Evolutionary conservation across 228 moss, liverwort and hornwort genomes (phyloP).

Genomic region (Sphagnum fallax): DNA sequence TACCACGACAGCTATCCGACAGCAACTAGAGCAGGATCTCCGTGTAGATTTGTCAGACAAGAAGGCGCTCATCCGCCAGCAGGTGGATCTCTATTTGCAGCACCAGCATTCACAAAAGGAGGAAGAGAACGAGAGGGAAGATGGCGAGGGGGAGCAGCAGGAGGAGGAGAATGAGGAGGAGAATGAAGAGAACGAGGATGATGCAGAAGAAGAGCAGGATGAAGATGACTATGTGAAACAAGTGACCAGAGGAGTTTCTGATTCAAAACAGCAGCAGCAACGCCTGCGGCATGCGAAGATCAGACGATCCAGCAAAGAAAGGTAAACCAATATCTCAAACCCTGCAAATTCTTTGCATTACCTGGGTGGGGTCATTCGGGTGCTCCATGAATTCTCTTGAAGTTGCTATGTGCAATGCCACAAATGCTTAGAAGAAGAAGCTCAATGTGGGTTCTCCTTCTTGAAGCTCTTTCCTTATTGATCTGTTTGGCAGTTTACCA

Average conservation of each 20-base stretch:
- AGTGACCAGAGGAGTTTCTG: constrained; percentile 9
- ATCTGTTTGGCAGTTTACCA: constrained; percentile 44
- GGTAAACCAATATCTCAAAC: constrained; percentile 24
- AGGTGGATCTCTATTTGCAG: constrained; percentile 58
- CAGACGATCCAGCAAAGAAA: constrained; percentile 74
- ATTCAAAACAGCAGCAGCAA: constrained; percentile 59
- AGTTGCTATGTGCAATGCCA: too few species aligned
- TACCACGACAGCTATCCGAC: constrained; percentile 65
- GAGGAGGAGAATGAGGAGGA: constrained; percentile 13
- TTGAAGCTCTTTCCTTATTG: too few species aligned
- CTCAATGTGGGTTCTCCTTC: too few species aligned
- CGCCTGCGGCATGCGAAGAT: constrained; percentile 67
- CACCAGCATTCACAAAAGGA: constrained; percentile 33
- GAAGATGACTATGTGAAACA: constrained; percentile 2
- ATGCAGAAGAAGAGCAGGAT: background rate
- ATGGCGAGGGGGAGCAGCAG: constrained; percentile 7
- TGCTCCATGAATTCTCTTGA: too few species aligned
- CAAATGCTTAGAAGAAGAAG: too few species aligned
- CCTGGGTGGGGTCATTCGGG: too few species aligned
- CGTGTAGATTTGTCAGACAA: constrained; percentile 70
- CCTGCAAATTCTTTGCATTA: too few species aligned
- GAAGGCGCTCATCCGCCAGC: constrained; percentile 75
- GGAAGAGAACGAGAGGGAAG: constrained; percentile 12
- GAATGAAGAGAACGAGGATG: constrained; percentile 11
- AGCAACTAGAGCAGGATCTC: constrained; percentile 68